These are phyloP conservation scores for Camelina neglecta DNA, from an alignment of 345 rosid genomes.

Conservation along the genomic window DNA sequence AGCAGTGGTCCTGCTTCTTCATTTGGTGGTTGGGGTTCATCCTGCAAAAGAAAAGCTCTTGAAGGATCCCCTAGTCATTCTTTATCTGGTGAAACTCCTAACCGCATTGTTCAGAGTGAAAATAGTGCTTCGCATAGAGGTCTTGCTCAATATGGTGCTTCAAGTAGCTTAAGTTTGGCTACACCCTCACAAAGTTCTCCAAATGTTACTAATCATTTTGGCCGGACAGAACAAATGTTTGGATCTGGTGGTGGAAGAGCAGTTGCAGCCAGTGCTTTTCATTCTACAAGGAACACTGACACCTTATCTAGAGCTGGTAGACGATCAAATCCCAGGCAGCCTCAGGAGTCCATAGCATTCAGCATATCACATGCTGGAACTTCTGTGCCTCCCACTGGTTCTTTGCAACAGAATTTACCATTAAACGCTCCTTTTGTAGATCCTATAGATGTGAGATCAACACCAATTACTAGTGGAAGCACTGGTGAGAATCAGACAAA, in stretches of 20 bases:
- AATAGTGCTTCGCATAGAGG: slow-evolving; percentile 50
- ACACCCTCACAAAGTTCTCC: slow-evolving; percentile 55
- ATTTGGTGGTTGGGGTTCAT: slow-evolving; percentile 68
- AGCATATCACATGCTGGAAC: slow-evolving; percentile 54
- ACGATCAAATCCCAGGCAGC: slow-evolving; percentile 56
- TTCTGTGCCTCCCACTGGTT: slow-evolving; percentile 49
- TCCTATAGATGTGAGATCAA: slow-evolving; percentile 55
- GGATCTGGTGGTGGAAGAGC: slow-evolving; percentile 58
- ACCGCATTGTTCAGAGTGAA: slow-evolving; percentile 57
- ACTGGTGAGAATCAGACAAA: slow-evolving; percentile 54
- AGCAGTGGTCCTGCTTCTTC: slow-evolving; percentile 62
- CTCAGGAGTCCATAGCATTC: slow-evolving; percentile 56
- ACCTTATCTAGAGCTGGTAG: slow-evolving; percentile 50
- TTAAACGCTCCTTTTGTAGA: slow-evolving; percentile 52
- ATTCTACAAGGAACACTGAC: slow-evolving; percentile 56
- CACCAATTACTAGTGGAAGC: slow-evolving; percentile 44
- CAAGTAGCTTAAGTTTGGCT: slow-evolving; percentile 67
- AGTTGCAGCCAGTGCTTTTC: slow-evolving; percentile 49
- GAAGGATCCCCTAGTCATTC: slow-evolving; percentile 78
- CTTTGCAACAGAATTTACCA: slow-evolving; percentile 51
- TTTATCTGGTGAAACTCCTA: slow-evolving; percentile 59
- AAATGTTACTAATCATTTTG: slow-evolving; percentile 46
- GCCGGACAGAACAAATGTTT: slow-evolving; percentile 53
- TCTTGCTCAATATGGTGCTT: slow-evolving; percentile 52
- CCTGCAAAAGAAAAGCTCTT: slow-evolving; percentile 91